Evolutionary conservation across 768 basidiomycete species (phyloP).

Genomic region (Candolleomyces aberdarensis): DNA sequence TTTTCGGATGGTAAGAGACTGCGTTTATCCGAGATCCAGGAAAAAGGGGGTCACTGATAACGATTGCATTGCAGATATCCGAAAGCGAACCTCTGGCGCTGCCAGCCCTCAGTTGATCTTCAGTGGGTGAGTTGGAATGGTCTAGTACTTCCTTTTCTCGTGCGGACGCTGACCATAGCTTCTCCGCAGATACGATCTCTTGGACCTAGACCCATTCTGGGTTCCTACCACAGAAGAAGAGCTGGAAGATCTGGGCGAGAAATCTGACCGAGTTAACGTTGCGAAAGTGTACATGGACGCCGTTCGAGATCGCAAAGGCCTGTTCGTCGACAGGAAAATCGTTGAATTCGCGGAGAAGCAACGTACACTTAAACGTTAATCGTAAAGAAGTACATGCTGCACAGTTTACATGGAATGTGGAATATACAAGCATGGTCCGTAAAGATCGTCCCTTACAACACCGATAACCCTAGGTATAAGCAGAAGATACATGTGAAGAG

Average conservation of each 20-base stretch:
- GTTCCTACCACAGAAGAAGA: slow-evolving; percentile 97
- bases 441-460: too few species aligned
- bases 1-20: slow-evolving; percentile 82
- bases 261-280: slow-evolving; percentile 90
- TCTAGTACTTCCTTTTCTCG: too few species aligned
- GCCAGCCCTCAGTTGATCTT: slow-evolving; percentile 98
- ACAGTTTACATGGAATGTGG: too few species aligned
- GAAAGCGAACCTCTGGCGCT: slow-evolving; percentile 93
- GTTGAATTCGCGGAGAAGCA: slow-evolving; percentile 98
- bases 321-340: slow-evolving; percentile 94
- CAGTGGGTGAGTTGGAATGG: slow-evolving; percentile 28
- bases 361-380: slow-evolving; percentile 71
- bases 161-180: too few species aligned
- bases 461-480: too few species aligned
- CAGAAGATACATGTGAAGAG: too few species aligned
- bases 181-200: slow-evolving; percentile 79
- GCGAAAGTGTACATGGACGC: slow-evolving; percentile 90
- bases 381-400: neutral
- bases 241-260: slow-evolving; percentile 94
- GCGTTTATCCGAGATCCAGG: neutral
- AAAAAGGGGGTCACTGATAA: neutral
- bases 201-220: slow-evolving; percentile 97
- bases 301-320: slow-evolving; percentile 88
- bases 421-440: too few species aligned
- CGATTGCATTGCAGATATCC: slow-evolving; percentile 67